Evolutionary conservation across 1,284 basidiomycete genomes (phyloP).

Genomic region (Leccinum huronense): DNA sequence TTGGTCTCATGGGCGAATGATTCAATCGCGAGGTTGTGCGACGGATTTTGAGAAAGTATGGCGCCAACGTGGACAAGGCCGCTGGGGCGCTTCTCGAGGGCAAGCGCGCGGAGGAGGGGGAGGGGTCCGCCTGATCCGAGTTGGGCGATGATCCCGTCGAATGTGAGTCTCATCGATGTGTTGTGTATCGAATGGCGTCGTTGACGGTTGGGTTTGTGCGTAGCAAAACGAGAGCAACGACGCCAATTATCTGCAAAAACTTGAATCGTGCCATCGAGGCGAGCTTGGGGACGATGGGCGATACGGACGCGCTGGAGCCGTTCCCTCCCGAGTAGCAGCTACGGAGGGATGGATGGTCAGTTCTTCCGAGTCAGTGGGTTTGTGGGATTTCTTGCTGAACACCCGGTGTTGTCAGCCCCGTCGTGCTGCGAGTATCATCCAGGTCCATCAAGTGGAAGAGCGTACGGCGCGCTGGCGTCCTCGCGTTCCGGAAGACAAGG

Average conservation of each 20-base stretch:
- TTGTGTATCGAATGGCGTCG: background rate
- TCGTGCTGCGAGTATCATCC: conserved; percentile 65
- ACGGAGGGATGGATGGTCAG: conserved; percentile 60
- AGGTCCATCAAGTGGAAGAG: conserved; percentile 66
- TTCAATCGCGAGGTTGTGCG: conserved; percentile 48
- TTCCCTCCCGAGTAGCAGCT: conserved; percentile 49
- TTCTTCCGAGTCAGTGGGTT: conserved; percentile 2
- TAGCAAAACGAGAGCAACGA: conserved; percentile 37
- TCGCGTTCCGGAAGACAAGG: conserved; percentile 25
- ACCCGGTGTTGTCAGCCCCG: conserved; percentile 44
- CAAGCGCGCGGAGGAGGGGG: conserved; percentile 38
- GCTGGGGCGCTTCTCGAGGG: conserved; percentile 58
- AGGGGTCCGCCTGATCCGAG: conserved; percentile 51
- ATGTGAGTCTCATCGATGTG: conserved; percentile 40
- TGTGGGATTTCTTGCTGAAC: conserved; percentile 2
- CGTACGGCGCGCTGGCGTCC: conserved; percentile 49
- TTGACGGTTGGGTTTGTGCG: conserved; percentile 4
- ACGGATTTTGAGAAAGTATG: conserved; percentile 54
- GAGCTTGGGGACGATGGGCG: conserved; percentile 46
- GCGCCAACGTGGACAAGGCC: conserved; percentile 60
- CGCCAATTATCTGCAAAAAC: conserved; percentile 52
- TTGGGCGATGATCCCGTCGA: conserved; percentile 68
- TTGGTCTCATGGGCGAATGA: conserved; percentile 35
- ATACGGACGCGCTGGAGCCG: conserved; percentile 37
- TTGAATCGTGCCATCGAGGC: conserved; percentile 66